Conservation (phyloP, 2,329 filamentous ascomycete species). For the Aspergillus sp. region DNA sequence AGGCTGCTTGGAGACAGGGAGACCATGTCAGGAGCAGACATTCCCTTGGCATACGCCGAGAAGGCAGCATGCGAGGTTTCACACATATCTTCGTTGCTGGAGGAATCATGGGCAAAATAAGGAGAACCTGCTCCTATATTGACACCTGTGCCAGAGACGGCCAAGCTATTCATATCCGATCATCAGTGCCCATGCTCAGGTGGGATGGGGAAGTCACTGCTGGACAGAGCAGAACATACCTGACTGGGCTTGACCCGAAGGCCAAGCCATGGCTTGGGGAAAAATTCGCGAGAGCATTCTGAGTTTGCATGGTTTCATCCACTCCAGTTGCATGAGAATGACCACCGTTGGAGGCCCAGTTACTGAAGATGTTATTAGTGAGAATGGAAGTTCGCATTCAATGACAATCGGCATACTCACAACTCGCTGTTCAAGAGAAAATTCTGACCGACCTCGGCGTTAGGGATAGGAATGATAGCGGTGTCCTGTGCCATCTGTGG, state of each 20-base stretch:
- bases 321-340: neutral
- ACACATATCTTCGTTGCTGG: neutral
- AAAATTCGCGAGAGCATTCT: neutral
- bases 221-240: neutral
- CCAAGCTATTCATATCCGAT: neutral
- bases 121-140: neutral
- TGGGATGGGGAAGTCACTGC: neutral
- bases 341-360: neutral
- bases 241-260: neutral
- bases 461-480: neutral
- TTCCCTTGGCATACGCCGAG: neutral
- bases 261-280: neutral
- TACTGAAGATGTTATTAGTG: neutral
- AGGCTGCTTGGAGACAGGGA: neutral
- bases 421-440: conserved; percentile 1
- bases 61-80: neutral
- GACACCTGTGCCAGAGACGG: neutral
- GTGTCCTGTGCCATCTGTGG: neutral
- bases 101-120: neutral
- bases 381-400: neutral
- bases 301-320: neutral
- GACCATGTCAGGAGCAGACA: neutral
- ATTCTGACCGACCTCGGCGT: neutral
- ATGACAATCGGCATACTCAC: neutral
- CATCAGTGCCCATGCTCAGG: neutral